A percentile compares a stretch with the other conserved stretches of the same genome.
Evolutionary conservation across 176 grass and related monocot species (phyloP).

Genomic region (Zizania latifolia): DNA sequence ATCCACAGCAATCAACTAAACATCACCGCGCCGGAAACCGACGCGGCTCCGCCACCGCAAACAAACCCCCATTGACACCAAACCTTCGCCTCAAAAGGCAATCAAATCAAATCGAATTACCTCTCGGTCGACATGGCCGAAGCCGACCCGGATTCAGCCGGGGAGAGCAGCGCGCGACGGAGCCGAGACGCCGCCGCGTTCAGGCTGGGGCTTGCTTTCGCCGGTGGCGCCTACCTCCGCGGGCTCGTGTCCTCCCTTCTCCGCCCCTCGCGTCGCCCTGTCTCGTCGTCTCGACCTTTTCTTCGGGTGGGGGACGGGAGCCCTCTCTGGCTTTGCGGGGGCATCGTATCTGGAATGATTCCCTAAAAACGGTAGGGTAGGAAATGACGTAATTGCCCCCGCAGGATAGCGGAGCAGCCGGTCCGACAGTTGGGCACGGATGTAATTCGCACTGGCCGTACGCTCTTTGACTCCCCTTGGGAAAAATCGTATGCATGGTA

Average conservation of each 20-base stretch:
- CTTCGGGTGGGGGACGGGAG: not conserved
- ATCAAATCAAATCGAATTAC: constrained; percentile 16
- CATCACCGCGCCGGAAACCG: not conserved
- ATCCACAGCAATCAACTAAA: not conserved
- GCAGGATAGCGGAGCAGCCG: not conserved
- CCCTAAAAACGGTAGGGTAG: not conserved
- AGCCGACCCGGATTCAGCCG: not conserved
- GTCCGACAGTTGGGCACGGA: not conserved
- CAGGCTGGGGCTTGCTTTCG: not conserved
- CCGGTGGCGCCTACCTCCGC: constrained; percentile 15
- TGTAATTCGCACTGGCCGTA: too few species aligned
- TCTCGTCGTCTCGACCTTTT: not conserved
- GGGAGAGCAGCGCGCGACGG: too few species aligned
- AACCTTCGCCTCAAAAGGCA: too few species aligned
- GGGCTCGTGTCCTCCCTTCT: too few species aligned
- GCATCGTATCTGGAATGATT: constrained; percentile 12
- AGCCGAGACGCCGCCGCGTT: too few species aligned
- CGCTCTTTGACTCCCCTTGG: too few species aligned
- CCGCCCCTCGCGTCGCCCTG: not conserved
- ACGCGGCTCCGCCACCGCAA: not conserved
- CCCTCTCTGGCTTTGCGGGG: not conserved
- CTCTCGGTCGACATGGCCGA: constrained; percentile 38
- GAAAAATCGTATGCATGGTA: too few species aligned
- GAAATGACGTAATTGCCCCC: not conserved
- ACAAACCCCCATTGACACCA: too few species aligned